phyloP scores from a whole-genome alignment of 2,329 filamentous ascomycete species.

The Colletotrichum sublineola region DNA sequence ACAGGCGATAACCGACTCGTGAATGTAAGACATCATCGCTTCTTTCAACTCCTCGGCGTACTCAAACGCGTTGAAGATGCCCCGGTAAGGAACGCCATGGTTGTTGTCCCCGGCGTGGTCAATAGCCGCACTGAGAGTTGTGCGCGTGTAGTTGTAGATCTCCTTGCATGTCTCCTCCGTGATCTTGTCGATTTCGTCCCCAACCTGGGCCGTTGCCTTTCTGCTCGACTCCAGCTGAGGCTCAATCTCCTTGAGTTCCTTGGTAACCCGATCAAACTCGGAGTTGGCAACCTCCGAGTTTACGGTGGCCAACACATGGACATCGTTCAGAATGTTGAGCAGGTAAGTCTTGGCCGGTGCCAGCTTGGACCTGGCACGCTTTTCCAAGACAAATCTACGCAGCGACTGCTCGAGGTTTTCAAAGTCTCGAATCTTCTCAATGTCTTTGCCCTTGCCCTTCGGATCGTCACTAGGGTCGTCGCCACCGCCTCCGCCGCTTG shows the following conservation, averaged over 20 bases:
- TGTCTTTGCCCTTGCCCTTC: conserved; percentile 87
- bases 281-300: conserved; percentile 89
- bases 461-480: conserved; percentile 70
- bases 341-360: conserved; percentile 96
- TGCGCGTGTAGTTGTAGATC: conserved; percentile 86
- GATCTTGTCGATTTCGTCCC: conserved; percentile 82
- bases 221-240: conserved; percentile 87
- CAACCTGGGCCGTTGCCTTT: conserved; percentile 82
- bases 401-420: conserved; percentile 89
- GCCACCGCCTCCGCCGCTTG: conserved; percentile 67
- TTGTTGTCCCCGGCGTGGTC: conserved; percentile 80
- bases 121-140: conserved; percentile 82
- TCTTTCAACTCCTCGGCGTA: conserved; percentile 94
- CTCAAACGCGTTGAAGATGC: conserved; percentile 85
- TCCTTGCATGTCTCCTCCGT: conserved; percentile 89
- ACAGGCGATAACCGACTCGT: conserved; percentile 80
- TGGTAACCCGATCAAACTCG: conserved; percentile 85
- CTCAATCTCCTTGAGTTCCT: conserved; percentile 85
- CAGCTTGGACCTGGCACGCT: conserved; percentile 93
- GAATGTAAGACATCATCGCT: conserved; percentile 91
- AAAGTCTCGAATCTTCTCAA: conserved; percentile 91
- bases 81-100: conserved; percentile 88
- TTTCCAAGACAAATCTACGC: conserved; percentile 93
- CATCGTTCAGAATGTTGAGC: conserved; percentile 90
- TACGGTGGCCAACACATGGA: conserved; percentile 84